Conservation (phyloP, 805 yeast species). For the Kluyveromyces starmeri region DNA sequence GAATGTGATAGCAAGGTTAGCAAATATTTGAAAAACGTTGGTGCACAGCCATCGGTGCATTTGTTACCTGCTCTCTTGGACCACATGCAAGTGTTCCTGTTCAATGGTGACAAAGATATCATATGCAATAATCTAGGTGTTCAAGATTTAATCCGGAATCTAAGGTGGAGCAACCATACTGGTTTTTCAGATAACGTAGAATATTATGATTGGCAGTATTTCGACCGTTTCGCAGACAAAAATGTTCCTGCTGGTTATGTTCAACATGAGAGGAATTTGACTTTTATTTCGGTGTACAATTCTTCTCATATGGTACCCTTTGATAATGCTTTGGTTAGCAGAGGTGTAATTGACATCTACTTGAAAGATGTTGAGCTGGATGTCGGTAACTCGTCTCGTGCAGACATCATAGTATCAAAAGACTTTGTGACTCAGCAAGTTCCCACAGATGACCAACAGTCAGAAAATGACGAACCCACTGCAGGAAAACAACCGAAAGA, state of each 20-base stretch:
- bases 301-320: slow-evolving; percentile 94
- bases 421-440: background rate
- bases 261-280: slow-evolving; percentile 58
- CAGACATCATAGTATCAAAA: slow-evolving; percentile 9
- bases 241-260: slow-evolving; percentile 32
- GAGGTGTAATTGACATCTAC: slow-evolving; percentile 58
- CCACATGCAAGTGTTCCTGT: slow-evolving; percentile 54
- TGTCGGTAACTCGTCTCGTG: slow-evolving; percentile 45
- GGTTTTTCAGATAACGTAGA: slow-evolving; percentile 27
- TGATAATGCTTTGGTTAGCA: slow-evolving; percentile 60
- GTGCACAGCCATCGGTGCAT: slow-evolving; percentile 51
- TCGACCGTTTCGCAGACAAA: slow-evolving; percentile 26
- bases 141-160: slow-evolving; percentile 48
- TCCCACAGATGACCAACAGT: slow-evolving; percentile 8
- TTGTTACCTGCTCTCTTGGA: slow-evolving; percentile 59
- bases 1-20: slow-evolving; percentile 70
- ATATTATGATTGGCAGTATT: slow-evolving; percentile 36
- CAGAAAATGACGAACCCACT: slow-evolving; percentile 8
- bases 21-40: slow-evolving; percentile 38
- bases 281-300: slow-evolving; percentile 63
- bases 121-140: slow-evolving; percentile 81
- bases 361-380: slow-evolving; percentile 41
- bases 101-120: slow-evolving; percentile 82
- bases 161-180: slow-evolving; percentile 54
- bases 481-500: background rate